phyloP scores from a whole-genome alignment of 495 filamentous ascomycete species.

The Aspergillus indologenus region DNA sequence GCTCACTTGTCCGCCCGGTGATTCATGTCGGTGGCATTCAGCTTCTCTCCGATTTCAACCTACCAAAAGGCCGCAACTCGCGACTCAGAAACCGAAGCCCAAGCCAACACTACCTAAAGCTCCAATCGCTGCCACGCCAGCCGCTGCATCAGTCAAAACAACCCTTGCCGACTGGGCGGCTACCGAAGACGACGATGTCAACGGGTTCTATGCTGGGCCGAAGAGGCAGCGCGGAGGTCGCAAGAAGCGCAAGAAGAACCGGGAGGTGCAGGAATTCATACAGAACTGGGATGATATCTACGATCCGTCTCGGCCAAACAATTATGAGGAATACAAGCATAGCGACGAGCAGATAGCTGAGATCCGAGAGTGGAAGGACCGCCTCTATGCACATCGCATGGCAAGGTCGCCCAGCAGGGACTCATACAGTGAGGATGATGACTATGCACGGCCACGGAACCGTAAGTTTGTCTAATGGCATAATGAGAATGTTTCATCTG shows the following conservation, averaged over 20 bases:
- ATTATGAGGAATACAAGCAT: conserved; percentile 78
- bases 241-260: conserved; percentile 84
- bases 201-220: conserved; percentile 57
- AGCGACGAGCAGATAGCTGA: conserved; percentile 82
- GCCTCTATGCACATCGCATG: conserved; percentile 74
- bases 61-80: conserved; percentile 68
- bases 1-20: conserved; percentile 46
- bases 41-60: conserved; percentile 87
- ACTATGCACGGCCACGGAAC: conserved; percentile 46
- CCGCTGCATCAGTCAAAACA: conserved; percentile 47
- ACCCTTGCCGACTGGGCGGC: conserved; percentile 84
- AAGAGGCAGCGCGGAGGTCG: conserved; percentile 75
- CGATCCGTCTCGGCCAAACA: conserved; percentile 79
- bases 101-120: conserved; percentile 48
- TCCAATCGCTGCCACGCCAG: conserved; percentile 22
- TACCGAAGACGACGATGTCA: conserved; percentile 71
- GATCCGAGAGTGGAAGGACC: conserved; percentile 83
- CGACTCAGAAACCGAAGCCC: conserved; percentile 67
- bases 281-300: conserved; percentile 95
- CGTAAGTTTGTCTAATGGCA: conserved; percentile 42
- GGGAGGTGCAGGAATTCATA: conserved; percentile 53
- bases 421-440: conserved; percentile 56
- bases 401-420: conserved; percentile 49
- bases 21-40: conserved; percentile 34
- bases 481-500: neutral